These are phyloP conservation scores for Penicillium vulpinum DNA, from an alignment of 2,329 filamentous ascomycete species.

Conservation along the genomic window DNA sequence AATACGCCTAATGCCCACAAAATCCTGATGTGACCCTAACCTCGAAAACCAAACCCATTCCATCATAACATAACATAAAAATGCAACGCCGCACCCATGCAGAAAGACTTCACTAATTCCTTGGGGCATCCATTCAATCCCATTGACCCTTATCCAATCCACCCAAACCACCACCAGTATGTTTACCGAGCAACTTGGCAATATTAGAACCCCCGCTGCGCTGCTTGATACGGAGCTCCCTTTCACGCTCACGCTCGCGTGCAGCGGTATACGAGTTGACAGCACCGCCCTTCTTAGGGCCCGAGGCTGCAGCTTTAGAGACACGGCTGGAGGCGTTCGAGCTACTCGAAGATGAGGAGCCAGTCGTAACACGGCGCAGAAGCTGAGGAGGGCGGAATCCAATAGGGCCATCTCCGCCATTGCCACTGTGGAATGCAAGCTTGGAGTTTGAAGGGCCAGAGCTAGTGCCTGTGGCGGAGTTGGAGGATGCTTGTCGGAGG, in stretches of 20 bases:
- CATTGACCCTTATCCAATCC: constrained; percentile 41
- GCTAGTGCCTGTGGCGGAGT: constrained; percentile 34
- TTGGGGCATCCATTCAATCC: constrained; percentile 34
- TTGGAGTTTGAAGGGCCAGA: constrained; percentile 28
- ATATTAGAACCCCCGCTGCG: constrained; percentile 41
- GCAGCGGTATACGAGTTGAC: constrained; percentile 59
- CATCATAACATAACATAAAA: neutral
- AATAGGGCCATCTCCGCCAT: constrained; percentile 21
- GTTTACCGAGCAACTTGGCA: constrained; percentile 41
- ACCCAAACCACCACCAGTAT: constrained; percentile 40
- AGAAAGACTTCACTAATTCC: neutral
- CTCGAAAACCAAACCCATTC: neutral
- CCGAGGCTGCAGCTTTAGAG: constrained; percentile 42
- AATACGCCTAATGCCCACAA: neutral
- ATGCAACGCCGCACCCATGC: neutral
- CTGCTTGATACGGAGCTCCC: constrained; percentile 52
- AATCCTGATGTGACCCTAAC: neutral
- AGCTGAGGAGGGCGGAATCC: constrained; percentile 37
- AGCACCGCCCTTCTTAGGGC: constrained; percentile 59
- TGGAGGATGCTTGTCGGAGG: constrained; percentile 48
- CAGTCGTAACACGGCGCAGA: constrained; percentile 33
- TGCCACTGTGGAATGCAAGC: constrained; percentile 36
- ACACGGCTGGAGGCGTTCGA: constrained; percentile 26
- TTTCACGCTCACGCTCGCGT: constrained; percentile 60
- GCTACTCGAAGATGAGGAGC: constrained; percentile 29